These are phyloP conservation scores for Pseudomonodictys pantanalensis DNA, from an alignment of 495 filamentous ascomycete species.

Conservation along the genomic window DNA sequence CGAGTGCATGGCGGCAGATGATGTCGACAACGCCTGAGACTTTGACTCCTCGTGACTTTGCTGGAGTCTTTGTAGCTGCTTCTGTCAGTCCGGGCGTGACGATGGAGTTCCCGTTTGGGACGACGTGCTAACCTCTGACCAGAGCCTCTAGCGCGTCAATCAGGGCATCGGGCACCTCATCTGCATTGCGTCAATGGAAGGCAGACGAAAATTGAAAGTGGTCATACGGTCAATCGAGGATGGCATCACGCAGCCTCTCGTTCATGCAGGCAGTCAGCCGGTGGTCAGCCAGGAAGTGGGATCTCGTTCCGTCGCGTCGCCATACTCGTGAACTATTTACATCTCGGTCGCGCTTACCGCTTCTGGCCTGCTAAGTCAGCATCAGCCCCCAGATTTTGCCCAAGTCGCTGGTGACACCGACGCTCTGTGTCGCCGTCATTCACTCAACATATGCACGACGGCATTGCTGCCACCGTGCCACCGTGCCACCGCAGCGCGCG, in stretches of 20 bases:
- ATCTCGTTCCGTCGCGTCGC: conserved; percentile 5
- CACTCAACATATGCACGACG: too few species aligned
- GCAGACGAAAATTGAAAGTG: conserved; percentile 8
- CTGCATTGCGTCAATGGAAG: conserved; percentile 12
- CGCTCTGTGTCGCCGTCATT: conserved; percentile 9
- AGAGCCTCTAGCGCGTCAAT: conserved; percentile 26
- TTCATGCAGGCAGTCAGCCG: conserved; percentile 26
- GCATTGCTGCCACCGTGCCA: too few species aligned
- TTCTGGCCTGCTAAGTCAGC: conserved; percentile 1
- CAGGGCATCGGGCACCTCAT: conserved; percentile 9
- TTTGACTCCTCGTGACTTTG: conserved; percentile 30
- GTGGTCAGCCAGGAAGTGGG: conserved; percentile 23
- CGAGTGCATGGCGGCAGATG: conserved; percentile 54
- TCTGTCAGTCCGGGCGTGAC: conserved; percentile 2
- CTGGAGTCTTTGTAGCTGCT: conserved; percentile 31
- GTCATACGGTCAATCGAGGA: conserved; percentile 20
- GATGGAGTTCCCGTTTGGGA: not conserved
- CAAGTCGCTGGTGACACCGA: not conserved
- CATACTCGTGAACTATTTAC: conserved; percentile 6
- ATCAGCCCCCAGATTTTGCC: not conserved
- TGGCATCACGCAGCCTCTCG: conserved; percentile 25
- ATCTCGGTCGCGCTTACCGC: not conserved
- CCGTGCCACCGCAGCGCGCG: too few species aligned
- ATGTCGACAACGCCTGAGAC: conserved; percentile 46
- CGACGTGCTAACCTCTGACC: conserved; percentile 26